These are phyloP conservation scores for Auriscalpium vulgare DNA, from an alignment of 768 basidiomycete genomes.

Conservation along the genomic window DNA sequence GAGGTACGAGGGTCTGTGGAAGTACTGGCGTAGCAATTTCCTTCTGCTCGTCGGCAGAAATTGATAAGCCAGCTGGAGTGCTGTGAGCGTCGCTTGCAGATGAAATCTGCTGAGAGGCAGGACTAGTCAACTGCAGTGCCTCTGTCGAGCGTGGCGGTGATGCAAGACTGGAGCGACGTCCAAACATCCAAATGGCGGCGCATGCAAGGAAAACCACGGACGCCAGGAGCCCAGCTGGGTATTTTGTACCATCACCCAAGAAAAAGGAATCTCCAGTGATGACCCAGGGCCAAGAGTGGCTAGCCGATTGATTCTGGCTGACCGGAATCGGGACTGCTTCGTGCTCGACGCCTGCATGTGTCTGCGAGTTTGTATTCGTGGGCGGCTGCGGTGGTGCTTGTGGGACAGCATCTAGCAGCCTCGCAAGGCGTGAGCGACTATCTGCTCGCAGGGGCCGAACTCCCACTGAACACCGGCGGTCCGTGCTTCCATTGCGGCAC, in stretches of 20 bases:
- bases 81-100: too few relatives aligned
- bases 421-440: constrained; percentile 31
- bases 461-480: constrained; percentile 58
- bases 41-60: too few relatives aligned
- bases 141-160: background rate
- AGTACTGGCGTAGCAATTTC: too few relatives aligned
- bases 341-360: background rate
- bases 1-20: too few relatives aligned
- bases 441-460: constrained; percentile 46
- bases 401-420: constrained; percentile 55
- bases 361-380: constrained; percentile 9
- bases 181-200: background rate
- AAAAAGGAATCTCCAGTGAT: background rate
- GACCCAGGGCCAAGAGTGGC: background rate
- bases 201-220: too few relatives aligned
- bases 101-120: too few relatives aligned
- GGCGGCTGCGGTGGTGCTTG: constrained; percentile 25
- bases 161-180: background rate
- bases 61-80: too few relatives aligned
- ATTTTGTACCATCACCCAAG: too few relatives aligned
- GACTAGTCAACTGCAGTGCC: background rate
- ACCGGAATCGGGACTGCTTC: background rate
- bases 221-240: too few relatives aligned
- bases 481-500: constrained; percentile 29
- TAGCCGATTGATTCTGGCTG: background rate